Evolutionary conservation across 1,284 basidiomycete genomes (phyloP).

Genomic region (Rhodotorula sp.): DNA sequence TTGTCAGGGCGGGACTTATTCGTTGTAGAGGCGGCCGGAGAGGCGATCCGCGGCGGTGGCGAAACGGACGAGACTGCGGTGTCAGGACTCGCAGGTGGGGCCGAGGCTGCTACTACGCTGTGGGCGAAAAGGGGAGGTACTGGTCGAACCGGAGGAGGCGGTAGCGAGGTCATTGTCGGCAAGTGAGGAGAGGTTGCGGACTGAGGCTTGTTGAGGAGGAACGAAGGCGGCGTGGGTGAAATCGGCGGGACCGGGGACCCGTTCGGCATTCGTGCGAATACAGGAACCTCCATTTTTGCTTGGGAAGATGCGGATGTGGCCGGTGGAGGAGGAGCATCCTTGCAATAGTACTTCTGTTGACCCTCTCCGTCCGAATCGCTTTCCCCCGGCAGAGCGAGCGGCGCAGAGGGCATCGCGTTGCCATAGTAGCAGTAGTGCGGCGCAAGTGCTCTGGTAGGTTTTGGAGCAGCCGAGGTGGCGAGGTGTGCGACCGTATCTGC

Average conservation of each 20-base stretch:
- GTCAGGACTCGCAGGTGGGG: neutral
- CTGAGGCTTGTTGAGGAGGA: neutral
- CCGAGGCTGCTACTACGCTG: no score
- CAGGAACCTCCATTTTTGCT: no score
- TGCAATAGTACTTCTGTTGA: neutral
- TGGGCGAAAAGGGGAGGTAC: no score
- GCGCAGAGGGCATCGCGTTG: neutral
- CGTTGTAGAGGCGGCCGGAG: no score
- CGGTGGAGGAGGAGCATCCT: neutral
- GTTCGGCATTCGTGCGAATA: neutral
- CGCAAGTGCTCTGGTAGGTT: neutral
- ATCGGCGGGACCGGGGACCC: neutral
- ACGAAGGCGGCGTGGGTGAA: neutral
- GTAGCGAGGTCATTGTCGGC: no score
- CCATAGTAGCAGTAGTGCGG: neutral
- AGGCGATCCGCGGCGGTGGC: neutral
- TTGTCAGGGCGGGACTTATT: no score
- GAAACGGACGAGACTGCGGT: neutral
- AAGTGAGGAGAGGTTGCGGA: neutral
- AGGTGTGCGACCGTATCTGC: neutral
- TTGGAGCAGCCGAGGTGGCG: neutral
- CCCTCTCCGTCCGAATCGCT: conserved; percentile 14
- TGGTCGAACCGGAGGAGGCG: no score
- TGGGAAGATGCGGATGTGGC: neutral
- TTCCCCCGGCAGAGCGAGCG: conserved; percentile 18